A percentile compares a stretch with the other conserved stretches of the same genome.
phyloP scores from a whole-genome alignment of 2,329 filamentous ascomycete species.

The Fusarium caatingaense region DNA sequence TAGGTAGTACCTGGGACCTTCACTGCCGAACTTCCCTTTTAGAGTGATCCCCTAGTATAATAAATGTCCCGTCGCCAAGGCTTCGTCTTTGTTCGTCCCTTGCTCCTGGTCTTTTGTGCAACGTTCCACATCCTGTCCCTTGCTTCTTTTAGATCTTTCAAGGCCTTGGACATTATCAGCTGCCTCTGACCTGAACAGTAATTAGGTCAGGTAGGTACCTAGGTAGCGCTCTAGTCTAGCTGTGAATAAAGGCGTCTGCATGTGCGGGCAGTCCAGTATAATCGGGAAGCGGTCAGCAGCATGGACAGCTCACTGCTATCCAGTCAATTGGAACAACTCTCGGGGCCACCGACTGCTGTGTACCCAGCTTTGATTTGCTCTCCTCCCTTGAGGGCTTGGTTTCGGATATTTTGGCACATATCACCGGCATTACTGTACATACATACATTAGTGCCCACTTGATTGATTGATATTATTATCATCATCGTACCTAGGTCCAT shows the following conservation, averaged over 20 bases:
- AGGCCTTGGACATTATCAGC: constrained; percentile 27
- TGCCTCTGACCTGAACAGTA: constrained; percentile 19
- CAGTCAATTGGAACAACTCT: constrained; percentile 37
- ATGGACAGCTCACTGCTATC: constrained; percentile 14
- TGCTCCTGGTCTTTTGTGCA: constrained; percentile 33
- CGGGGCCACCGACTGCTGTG: constrained; percentile 36
- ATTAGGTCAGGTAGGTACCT: background rate
- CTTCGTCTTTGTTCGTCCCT: constrained; percentile 32
- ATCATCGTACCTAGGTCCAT: background rate
- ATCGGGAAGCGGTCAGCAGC: constrained; percentile 32
- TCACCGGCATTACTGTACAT: constrained; percentile 17
- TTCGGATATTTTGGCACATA: constrained; percentile 33
- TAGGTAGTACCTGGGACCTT: background rate
- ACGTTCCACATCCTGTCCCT: constrained; percentile 35
- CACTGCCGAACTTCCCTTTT: constrained; percentile 24
- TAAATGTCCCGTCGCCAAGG: background rate
- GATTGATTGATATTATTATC: constrained; percentile 11
- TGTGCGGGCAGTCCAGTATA: background rate
- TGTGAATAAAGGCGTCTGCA: background rate
- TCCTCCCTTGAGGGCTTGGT: constrained; percentile 14
- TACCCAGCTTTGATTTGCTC: constrained; percentile 23
- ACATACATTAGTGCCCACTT: background rate
- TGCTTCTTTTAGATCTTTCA: constrained; percentile 31
- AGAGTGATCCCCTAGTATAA: constrained; percentile 17
- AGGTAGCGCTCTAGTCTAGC: background rate